These are phyloP conservation scores for Zangia roseola DNA, from an alignment of 768 basidiomycete species.

Conservation along the genomic window DNA sequence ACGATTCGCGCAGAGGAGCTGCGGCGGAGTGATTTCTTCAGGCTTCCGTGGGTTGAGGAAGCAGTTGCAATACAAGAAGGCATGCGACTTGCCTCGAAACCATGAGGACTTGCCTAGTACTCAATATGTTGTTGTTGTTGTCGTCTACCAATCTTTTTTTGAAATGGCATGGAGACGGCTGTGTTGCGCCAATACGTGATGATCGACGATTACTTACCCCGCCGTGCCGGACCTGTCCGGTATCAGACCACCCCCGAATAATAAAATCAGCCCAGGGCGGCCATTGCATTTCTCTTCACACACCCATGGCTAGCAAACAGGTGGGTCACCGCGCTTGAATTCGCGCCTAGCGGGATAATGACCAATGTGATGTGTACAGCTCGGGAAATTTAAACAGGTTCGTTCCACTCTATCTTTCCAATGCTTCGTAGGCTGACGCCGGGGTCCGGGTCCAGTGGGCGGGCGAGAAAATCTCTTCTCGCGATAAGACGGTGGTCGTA, in stretches of 20 bases:
- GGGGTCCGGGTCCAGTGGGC: conserved; percentile 62
- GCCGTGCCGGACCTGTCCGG: conserved; percentile 9
- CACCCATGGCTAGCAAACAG: conserved; percentile 65
- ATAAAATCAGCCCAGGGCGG: background rate
- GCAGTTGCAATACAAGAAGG: conserved; percentile 87
- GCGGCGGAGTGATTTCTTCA: conserved; percentile 86
- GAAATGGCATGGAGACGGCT: too few species aligned
- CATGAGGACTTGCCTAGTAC: too few species aligned
- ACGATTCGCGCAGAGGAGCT: conserved; percentile 87
- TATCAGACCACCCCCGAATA: conserved; percentile 10
- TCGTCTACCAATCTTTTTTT: too few species aligned
- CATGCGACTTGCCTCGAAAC: conserved; percentile 58
- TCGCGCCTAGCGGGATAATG: background rate
- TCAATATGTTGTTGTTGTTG: too few species aligned
- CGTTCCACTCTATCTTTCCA: conserved; percentile 18
- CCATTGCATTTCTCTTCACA: background rate
- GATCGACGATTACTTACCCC: conserved; percentile 11
- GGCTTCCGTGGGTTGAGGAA: conserved; percentile 87
- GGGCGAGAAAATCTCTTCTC: conserved; percentile 82
- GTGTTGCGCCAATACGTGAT: background rate
- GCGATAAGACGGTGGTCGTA: conserved; percentile 75
- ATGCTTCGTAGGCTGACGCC: conserved; percentile 6
- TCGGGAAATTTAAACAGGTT: conserved; percentile 79
- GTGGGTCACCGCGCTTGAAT: conserved; percentile 31
- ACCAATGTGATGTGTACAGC: conserved; percentile 37